Conservation (phyloP, 129 eudicot species). For the Scalesia atractyloides region DNA sequence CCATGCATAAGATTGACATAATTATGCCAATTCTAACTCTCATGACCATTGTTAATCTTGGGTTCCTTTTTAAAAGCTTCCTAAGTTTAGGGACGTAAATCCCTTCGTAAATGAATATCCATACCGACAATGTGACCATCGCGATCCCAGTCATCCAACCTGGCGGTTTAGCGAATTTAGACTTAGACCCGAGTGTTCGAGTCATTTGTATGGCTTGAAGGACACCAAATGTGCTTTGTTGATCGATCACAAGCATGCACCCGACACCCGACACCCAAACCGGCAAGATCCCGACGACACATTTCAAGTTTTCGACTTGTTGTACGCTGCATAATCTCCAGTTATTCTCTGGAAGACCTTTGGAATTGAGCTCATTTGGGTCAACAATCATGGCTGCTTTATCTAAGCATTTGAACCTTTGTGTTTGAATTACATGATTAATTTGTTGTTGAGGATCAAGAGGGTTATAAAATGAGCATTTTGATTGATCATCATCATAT, state of each 20-base stretch:
- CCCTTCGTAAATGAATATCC: slow-evolving; percentile 61
- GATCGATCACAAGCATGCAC: slow-evolving; percentile 64
- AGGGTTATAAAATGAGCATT: slow-evolving; percentile 33
- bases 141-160: slow-evolving; percentile 55
- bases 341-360: slow-evolving; percentile 24
- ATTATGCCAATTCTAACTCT: slow-evolving; percentile 58
- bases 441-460: background rate
- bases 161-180: slow-evolving; percentile 54
- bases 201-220: slow-evolving; percentile 67
- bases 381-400: slow-evolving; percentile 57
- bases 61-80: slow-evolving; percentile 37
- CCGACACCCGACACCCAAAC: slow-evolving; percentile 61
- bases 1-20: slow-evolving; percentile 60
- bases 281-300: slow-evolving; percentile 51
- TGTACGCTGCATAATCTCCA: slow-evolving; percentile 64
- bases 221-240: slow-evolving; percentile 55
- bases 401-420: slow-evolving; percentile 53
- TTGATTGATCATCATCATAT: background rate
- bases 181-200: slow-evolving; percentile 31
- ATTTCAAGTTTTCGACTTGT: slow-evolving; percentile 66
- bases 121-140: slow-evolving; percentile 60
- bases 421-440: slow-evolving; percentile 1
- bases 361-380: slow-evolving; percentile 42
- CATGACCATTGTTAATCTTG: slow-evolving; percentile 38
- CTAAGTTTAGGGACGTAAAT: slow-evolving; percentile 37